Conservation (phyloP, 257 asterid species). For the Apocynum venetum region DNA sequence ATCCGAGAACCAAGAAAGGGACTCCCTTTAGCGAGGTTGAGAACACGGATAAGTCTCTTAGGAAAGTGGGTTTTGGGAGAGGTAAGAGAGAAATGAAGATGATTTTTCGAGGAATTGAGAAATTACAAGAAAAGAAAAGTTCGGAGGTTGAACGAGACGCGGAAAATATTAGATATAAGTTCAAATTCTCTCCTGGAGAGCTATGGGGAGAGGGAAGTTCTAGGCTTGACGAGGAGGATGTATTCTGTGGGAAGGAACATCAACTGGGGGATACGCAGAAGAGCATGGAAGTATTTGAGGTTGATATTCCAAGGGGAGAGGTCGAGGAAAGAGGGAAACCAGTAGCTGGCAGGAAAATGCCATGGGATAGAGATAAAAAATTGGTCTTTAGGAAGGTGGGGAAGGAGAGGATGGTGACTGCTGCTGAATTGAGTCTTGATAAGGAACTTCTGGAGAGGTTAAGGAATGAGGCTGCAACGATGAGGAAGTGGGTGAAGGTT, state of each 20-base stretch:
- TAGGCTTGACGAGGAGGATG: slow-evolving; percentile 20
- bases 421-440: slow-evolving; percentile 65
- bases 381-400: slow-evolving; percentile 33
- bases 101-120: slow-evolving; percentile 59
- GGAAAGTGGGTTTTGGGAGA: slow-evolving; percentile 76
- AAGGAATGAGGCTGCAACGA: slow-evolving; percentile 58
- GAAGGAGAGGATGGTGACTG: slow-evolving; percentile 40
- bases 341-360: slow-evolving; percentile 37
- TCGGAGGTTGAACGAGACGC: slow-evolving; percentile 28
- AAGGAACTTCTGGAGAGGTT: slow-evolving; percentile 56
- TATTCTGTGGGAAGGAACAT: slow-evolving; percentile 16
- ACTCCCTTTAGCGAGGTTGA: slow-evolving; percentile 22
- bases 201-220: slow-evolving; percentile 40
- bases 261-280: slow-evolving; percentile 17
- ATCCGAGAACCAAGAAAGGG: slow-evolving; percentile 37
- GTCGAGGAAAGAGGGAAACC: slow-evolving; percentile 33
- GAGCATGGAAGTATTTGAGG: slow-evolving; percentile 24
- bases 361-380: slow-evolving; percentile 72
- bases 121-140: slow-evolving; percentile 37
- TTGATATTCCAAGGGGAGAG: slow-evolving; percentile 31
- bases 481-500: slow-evolving; percentile 82
- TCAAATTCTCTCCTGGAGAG: slow-evolving; percentile 53
- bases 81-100: slow-evolving; percentile 75
- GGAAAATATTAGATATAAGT: slow-evolving; percentile 27
- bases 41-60: slow-evolving; percentile 40